Evolutionary conservation across 352 stramenopile genomes (phyloP).

Genomic region (Aphanomyces astaci): DNA sequence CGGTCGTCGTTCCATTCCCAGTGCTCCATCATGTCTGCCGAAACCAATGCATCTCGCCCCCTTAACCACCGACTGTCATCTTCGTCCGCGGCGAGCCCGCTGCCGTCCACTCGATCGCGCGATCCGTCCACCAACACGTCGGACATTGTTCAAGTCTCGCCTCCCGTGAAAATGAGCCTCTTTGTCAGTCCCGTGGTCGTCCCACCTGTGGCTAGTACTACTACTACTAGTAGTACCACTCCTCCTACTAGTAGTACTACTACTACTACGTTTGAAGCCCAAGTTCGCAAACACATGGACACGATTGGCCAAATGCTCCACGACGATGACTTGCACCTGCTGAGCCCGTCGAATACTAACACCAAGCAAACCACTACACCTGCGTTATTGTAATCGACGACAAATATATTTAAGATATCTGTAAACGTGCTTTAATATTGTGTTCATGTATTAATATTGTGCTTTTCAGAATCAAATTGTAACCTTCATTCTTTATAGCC

Average conservation of each 20-base stretch:
- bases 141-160: neutral
- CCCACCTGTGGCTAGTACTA: no score
- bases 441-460: no score
- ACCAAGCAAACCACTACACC: neutral
- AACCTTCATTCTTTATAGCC: no score
- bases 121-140: neutral
- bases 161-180: neutral
- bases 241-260: neutral
- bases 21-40: neutral
- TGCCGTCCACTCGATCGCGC: neutral
- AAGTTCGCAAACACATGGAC: neutral
- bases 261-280: neutral
- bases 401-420: neutral
- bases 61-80: neutral
- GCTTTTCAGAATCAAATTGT: no score
- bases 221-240: neutral
- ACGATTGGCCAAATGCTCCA: neutral
- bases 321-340: constrained; percentile 1
- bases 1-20: neutral
- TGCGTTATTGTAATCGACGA: neutral
- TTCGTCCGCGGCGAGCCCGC: neutral
- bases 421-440: no score
- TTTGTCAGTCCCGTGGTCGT: neutral
- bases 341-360: neutral
- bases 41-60: no score